Evolutionary conservation across 2,329 filamentous ascomycete species (phyloP).

Genomic region (Paecilomyces sp.): DNA sequence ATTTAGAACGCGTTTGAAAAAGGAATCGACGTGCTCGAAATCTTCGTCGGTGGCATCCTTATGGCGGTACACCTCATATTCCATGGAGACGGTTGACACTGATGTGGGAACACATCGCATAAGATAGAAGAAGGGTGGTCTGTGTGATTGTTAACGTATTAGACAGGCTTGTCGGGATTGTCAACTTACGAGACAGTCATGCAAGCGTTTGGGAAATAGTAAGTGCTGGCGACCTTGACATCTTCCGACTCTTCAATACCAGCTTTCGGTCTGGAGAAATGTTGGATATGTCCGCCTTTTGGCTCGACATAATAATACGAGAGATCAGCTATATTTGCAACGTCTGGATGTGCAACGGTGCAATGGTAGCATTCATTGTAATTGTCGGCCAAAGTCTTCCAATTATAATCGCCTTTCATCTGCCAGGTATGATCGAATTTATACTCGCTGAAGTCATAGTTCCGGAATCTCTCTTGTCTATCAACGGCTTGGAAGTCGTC

Average conservation of each 20-base stretch:
- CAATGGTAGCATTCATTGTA: slow-evolving; percentile 62
- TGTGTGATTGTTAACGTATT: slow-evolving; percentile 11
- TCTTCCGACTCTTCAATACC: slow-evolving; percentile 42
- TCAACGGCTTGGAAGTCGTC: slow-evolving; percentile 47
- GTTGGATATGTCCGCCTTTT: slow-evolving; percentile 44
- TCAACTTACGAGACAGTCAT: slow-evolving; percentile 27
- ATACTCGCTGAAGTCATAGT: slow-evolving; percentile 47
- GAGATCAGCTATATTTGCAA: slow-evolving; percentile 51
- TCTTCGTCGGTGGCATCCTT: slow-evolving; percentile 53
- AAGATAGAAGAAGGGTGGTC: slow-evolving; percentile 58
- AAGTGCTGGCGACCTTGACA: slow-evolving; percentile 31
- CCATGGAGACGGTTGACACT: slow-evolving; percentile 48
- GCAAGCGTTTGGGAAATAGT: slow-evolving; percentile 23
- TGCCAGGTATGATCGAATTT: slow-evolving; percentile 52
- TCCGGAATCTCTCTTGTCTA: slow-evolving; percentile 37
- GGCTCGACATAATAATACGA: slow-evolving; percentile 48
- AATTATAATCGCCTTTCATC: slow-evolving; percentile 53
- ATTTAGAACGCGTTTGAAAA: slow-evolving; percentile 58
- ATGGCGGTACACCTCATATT: slow-evolving; percentile 58
- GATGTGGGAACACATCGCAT: slow-evolving; percentile 54
- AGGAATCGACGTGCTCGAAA: slow-evolving; percentile 50
- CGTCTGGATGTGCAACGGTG: slow-evolving; percentile 52
- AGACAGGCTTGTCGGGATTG: slow-evolving; percentile 10
- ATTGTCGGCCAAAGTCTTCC: slow-evolving; percentile 57
- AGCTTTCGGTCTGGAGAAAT: slow-evolving; percentile 41